Conservation (phyloP, 2,329 filamentous ascomycete genomes). For the Daldinia eschscholtzii region DNA sequence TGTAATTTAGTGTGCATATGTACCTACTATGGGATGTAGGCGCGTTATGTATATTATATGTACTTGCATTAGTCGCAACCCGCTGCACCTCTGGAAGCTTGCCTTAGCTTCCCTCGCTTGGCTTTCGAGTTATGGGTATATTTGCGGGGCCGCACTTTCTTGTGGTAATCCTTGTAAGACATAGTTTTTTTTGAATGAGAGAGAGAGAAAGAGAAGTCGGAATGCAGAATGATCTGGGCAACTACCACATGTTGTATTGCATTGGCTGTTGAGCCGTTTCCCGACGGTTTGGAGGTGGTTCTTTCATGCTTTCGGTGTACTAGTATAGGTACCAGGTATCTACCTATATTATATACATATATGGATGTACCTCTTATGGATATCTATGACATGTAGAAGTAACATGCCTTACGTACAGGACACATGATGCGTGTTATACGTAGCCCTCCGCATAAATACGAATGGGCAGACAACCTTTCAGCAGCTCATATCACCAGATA, state of each 20-base stretch:
- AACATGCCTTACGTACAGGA: constrained; percentile 2
- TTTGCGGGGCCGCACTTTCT: constrained; percentile 25
- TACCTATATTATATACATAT: background rate
- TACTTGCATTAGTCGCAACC: no score
- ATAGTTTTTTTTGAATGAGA: background rate
- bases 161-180: constrained; percentile 8
- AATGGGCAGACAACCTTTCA: constrained; percentile 21
- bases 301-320: constrained; percentile 29
- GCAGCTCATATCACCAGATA: constrained; percentile 30
- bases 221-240: constrained; percentile 31
- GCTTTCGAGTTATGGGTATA: constrained; percentile 5
- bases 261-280: constrained; percentile 35
- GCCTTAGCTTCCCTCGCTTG: constrained; percentile 6
- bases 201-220: constrained; percentile 4
- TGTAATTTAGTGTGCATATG: constrained; percentile 11
- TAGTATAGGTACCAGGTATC: background rate
- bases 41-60: no score
- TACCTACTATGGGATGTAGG: background rate
- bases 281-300: constrained; percentile 27
- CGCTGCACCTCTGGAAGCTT: background rate
- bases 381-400: constrained; percentile 11
- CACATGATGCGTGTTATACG: constrained; percentile 18
- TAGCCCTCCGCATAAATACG: constrained; percentile 16
- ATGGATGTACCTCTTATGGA: constrained; percentile 3
- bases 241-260: constrained; percentile 31